Evolutionary conservation across 1,139 yeast species (phyloP), one percentile per base, ranked within the genome.

Genomic region (Geotrichum phurueaensis): DNA sequence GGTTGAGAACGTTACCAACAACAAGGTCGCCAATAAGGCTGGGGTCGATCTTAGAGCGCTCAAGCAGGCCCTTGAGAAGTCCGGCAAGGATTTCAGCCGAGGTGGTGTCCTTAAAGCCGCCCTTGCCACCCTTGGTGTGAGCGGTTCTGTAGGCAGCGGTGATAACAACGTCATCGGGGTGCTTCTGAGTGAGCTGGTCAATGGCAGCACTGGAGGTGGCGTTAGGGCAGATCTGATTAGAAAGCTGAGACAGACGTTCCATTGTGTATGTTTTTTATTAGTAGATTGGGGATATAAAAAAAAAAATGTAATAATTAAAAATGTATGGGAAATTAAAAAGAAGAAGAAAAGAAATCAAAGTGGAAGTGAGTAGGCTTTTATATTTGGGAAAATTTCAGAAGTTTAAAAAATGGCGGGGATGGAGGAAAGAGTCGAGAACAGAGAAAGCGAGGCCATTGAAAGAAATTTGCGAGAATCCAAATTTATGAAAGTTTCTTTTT

Each of bases 71-170:
- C 64, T 78, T 76, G 65, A 90, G 76, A 64, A 91, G 83, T 67
- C 82, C 82, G 67, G 83, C 75, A 63, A 90, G 80, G 56, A 91
- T 73, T 75, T 85, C 94, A 69, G 87, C 96, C 25, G 91, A 81
- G 56, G 85, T 81, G 62, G 87, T 83, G 71, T 88, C 91, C 74
- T 84, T 87, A 78, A 89, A 87, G 20, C 80, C 78, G 62, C 97
- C 97, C 74, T 83, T 86, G 66, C 92, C 90, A 54, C 94, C 97
- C 76, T 84, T 89, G 65, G 96, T 84, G 66, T 89, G 79, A 51
- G 97, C 95, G 9, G 97, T 87, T 78, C 98, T 84, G 80, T 88
- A 86, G 57, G 97, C 96, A 57, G 84, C 88, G 54, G 88, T 89
- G 65, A 90, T 84, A 57, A 90, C 96, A 45, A 89, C 95, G 72